Base-by-base conservation (phyloP, 129 eudicot species). In the Pseudognaphalium luteoalbum region DNA sequence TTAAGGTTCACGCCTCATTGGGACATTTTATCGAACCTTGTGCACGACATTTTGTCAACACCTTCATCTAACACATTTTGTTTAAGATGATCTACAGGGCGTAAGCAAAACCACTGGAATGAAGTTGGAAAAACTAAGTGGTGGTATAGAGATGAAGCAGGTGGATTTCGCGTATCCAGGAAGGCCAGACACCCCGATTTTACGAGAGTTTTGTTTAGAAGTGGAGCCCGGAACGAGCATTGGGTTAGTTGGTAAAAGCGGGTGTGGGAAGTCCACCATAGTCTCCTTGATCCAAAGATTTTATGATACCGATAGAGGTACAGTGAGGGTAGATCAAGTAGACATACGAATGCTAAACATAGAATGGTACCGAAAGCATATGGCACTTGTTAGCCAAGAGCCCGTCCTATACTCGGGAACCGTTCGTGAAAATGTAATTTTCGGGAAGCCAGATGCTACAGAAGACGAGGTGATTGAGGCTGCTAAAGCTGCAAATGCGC, bases 361-460 rank as follows among this genome's bases (percentile, higher is more conserved):
- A 2, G 86, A 79, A 21, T 94, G 96, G 93, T 94, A 91, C 32
- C 75, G 98, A 66, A 89, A 83, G 30, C 92, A 87, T 70, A 88
- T 87, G 90, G 96, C 98, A 4, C 88, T 94, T 33, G 98, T 94
- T 20, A 94, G 98, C 85, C 98, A 94, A 68, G 98, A 94, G 33
- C 98, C 98, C 0, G 87, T 94, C 34, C 72, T 94, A 1, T 94
- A 88, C 74, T 88, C 97, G 0, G 98, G 98, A 72, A 87, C 83
- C 9, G 84, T 94, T 42, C 88, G 87, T 5, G 93, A 91, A 6
- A 94, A 94, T 47, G 88, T 94, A n/a, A 39, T 89, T 56, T 86
- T 94, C 2, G 97, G 97, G 6, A 91, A 87, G 85, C 74, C 76
- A 6, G 97, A 91, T 76, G 98, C 98, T 1, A 76, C 93, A 1